These are phyloP conservation scores for Rhizoclosmatium sp. DNA, from an alignment of 192 early-diverging fungal genomes.

Conservation along the genomic window DNA sequence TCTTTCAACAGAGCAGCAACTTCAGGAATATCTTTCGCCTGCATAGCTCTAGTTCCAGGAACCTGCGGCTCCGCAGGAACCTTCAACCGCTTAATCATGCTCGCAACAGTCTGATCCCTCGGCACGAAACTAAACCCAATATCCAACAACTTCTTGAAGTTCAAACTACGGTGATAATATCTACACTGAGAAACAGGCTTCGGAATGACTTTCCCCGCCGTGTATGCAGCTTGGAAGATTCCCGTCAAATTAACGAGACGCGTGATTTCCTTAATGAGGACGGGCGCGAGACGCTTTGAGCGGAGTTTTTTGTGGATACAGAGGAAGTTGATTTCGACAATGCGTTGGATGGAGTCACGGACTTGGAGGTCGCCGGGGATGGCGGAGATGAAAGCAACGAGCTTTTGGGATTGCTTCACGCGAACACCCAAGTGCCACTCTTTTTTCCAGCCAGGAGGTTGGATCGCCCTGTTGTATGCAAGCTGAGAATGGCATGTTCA, in stretches of 20 bases:
- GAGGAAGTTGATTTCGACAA: slow-evolving; percentile 98
- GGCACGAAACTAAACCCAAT: slow-evolving; percentile 88
- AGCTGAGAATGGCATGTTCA: background rate
- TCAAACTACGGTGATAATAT: slow-evolving; percentile 94
- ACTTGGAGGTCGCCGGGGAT: slow-evolving; percentile 86
- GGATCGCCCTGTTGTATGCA: slow-evolving; percentile 71
- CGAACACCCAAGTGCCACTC: slow-evolving; percentile 95
- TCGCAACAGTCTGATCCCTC: slow-evolving; percentile 74
- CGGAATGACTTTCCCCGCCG: slow-evolving; percentile 89
- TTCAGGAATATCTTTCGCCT: slow-evolving; percentile 73
- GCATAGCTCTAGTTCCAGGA: slow-evolving; percentile 83
- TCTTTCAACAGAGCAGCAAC: slow-evolving; percentile 80
- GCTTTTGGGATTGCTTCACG: slow-evolving; percentile 74
- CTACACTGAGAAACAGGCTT: slow-evolving; percentile 83
- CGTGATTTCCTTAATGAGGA: slow-evolving; percentile 98
- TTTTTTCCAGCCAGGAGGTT: slow-evolving; percentile 90
- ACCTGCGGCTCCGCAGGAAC: slow-evolving; percentile 62
- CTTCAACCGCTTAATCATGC: slow-evolving; percentile 76
- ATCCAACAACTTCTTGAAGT: slow-evolving; percentile 95
- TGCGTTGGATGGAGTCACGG: slow-evolving; percentile 55
- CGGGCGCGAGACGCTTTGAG: slow-evolving; percentile 91
- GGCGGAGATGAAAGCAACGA: slow-evolving; percentile 96
- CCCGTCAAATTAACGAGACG: slow-evolving; percentile 88
- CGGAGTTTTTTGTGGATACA: slow-evolving; percentile 97
- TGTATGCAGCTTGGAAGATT: slow-evolving; percentile 98